Evolutionary conservation across 495 filamentous ascomycete genomes (phyloP).

Genomic region (Lindgomyces ingoldianus): DNA sequence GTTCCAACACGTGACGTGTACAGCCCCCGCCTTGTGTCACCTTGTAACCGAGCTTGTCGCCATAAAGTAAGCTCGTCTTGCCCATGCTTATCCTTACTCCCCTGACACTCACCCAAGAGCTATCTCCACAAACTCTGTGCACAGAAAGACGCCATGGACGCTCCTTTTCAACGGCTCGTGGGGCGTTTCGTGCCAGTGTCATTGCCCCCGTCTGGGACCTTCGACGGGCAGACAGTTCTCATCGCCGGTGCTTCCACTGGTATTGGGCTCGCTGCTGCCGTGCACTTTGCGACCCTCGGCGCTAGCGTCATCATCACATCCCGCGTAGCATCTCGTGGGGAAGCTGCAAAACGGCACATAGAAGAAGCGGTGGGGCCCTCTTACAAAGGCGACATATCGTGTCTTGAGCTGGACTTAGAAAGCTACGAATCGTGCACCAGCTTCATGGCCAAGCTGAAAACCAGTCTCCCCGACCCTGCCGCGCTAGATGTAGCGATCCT

Average conservation of each 20-base stretch:
- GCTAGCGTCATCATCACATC: slow-evolving; percentile 18
- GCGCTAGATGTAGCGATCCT: slow-evolving; percentile 2
- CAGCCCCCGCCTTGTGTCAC: background rate
- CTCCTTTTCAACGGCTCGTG: slow-evolving; percentile 11
- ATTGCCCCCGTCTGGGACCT: slow-evolving; percentile 8
- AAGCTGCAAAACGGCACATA: slow-evolving; percentile 12
- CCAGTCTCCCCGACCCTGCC: background rate
- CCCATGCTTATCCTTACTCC: background rate
- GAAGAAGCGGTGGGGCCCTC: slow-evolving; percentile 6
- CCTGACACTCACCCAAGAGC: slow-evolving; percentile 2
- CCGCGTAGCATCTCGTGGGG: slow-evolving; percentile 13
- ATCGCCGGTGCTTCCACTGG: slow-evolving; percentile 1
- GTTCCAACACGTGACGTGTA: background rate
- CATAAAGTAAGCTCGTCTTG: slow-evolving; percentile 1
- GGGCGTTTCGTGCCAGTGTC: slow-evolving; percentile 14
- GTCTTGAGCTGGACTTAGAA: slow-evolving; percentile 5
- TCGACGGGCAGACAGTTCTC: slow-evolving; percentile 16
- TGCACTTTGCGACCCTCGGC: slow-evolving; percentile 16
- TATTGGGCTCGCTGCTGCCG: slow-evolving; percentile 13
- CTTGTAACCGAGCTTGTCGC: background rate
- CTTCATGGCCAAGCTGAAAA: slow-evolving; percentile 8
- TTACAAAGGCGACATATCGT: slow-evolving; percentile 3
- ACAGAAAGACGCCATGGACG: slow-evolving; percentile 4
- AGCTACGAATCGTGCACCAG: slow-evolving; percentile 5
- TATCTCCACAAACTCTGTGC: slow-evolving; percentile 2